These are phyloP conservation scores for Grifola frondosa DNA, from an alignment of 1,284 basidiomycete species.

Conservation along the genomic window DNA sequence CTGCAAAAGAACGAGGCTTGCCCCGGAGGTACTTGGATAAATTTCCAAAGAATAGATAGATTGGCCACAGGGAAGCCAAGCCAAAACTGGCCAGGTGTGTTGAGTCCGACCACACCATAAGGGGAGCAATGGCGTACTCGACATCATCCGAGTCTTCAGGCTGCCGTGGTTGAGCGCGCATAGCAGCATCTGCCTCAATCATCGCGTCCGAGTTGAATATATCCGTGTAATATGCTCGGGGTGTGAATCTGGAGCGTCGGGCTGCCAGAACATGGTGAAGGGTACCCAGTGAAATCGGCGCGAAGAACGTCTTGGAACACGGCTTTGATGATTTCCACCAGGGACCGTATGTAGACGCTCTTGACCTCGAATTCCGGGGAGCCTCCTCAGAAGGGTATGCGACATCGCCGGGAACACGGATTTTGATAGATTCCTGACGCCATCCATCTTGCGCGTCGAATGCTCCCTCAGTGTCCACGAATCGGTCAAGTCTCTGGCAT, in stretches of 20 bases:
- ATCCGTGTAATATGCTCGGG: constrained; percentile 7
- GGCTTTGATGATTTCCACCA: constrained; percentile 14
- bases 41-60: constrained; percentile 18
- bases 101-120: constrained; percentile 21
- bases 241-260: not conserved
- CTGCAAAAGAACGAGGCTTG: constrained; percentile 12
- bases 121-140: constrained; percentile 12
- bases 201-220: constrained; percentile 12
- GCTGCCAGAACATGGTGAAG: constrained; percentile 13
- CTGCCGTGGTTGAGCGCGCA: constrained; percentile 5
- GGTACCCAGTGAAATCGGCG: constrained; percentile 6
- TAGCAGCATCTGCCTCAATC: constrained; percentile 10
- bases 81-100: constrained; percentile 21
- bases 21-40: constrained; percentile 22
- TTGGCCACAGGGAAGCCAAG: constrained; percentile 9
- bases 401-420: constrained; percentile 16
- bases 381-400: constrained; percentile 1
- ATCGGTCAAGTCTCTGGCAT: constrained; percentile 13
- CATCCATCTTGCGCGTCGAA: constrained; percentile 15
- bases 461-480: not conserved
- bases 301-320: constrained; percentile 3
- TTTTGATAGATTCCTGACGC: constrained; percentile 9
- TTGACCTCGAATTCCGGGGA: constrained; percentile 9
- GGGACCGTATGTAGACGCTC: constrained; percentile 10
- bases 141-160: constrained; percentile 5